phyloP scores from a whole-genome alignment of 768 basidiomycete species.

The Crepidotus variabilis region DNA sequence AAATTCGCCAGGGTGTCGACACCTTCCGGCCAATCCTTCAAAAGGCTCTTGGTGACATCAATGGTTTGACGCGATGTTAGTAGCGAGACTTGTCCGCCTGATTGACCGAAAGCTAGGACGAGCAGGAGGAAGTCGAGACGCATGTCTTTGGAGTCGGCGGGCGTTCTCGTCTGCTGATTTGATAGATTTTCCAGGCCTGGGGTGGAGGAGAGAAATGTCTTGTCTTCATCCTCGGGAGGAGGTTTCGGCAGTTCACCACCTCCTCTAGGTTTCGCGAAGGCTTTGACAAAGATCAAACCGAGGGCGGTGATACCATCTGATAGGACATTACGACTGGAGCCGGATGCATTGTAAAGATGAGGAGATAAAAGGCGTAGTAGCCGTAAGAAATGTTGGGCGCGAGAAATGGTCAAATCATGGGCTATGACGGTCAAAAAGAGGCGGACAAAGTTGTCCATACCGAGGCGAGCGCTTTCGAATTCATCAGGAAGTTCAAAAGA shows the following conservation, averaged over 20 bases:
- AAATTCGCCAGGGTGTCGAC: constrained; percentile 43
- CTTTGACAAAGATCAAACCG: constrained; percentile 48
- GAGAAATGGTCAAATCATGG: constrained; percentile 60
- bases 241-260: constrained; percentile 29
- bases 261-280: constrained; percentile 39
- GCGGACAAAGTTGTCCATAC: constrained; percentile 62
- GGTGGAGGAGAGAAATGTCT: constrained; percentile 20
- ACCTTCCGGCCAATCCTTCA: constrained; percentile 47
- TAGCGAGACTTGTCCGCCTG: constrained; percentile 45
- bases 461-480: constrained; percentile 53
- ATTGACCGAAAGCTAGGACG: constrained; percentile 42
- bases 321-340: constrained; percentile 49
- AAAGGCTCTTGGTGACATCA: constrained; percentile 51
- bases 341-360: constrained; percentile 53
- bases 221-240: constrained; percentile 22
- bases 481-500: constrained; percentile 52
- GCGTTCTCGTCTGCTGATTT: constrained; percentile 39
- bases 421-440: constrained; percentile 79
- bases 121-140: constrained; percentile 61
- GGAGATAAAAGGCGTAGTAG: constrained; percentile 56
- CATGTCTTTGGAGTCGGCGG: constrained; percentile 57
- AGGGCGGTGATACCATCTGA: constrained; percentile 70
- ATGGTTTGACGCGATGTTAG: constrained; percentile 41
- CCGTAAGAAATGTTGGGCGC: constrained; percentile 67
- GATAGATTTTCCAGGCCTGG: constrained; percentile 28